Percentiles rank a stretch among this genome's conserved stretches.
phyloP scores from a whole-genome alignment of 1,284 basidiomycete species.

The Polyporus tsugae region DNA sequence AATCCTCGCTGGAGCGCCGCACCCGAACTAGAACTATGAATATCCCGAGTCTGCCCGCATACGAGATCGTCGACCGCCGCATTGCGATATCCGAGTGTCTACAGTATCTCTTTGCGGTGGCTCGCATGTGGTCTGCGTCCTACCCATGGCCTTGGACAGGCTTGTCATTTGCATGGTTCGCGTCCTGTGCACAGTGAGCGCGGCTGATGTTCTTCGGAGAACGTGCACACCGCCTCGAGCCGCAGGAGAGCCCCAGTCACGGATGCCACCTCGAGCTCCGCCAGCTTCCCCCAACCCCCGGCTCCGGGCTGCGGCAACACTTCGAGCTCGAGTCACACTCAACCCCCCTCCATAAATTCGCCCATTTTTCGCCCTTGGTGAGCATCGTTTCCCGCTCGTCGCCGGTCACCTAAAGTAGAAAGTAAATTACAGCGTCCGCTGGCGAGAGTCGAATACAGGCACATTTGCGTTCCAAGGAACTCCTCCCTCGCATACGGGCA shows the following conservation, averaged over 20 bases:
- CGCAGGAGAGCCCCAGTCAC: background rate
- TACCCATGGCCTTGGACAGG: background rate
- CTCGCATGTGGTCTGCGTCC: background rate
- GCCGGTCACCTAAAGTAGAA: background rate
- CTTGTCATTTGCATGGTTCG: constrained; percentile 1
- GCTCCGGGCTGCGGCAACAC: constrained; percentile 11
- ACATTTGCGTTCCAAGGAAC: constrained; percentile 17
- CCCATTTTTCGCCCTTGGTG: background rate
- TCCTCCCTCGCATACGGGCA: background rate
- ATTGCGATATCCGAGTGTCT: background rate
- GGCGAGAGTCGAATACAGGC: constrained; percentile 8
- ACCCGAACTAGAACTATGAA: background rate
- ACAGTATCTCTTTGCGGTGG: background rate
- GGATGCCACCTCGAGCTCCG: background rate
- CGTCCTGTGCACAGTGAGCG: constrained; percentile 8
- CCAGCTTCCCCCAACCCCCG: background rate
- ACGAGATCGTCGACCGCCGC: too few relatives aligned
- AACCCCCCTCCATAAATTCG: background rate
- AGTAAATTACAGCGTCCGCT: background rate
- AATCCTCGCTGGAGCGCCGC: background rate
- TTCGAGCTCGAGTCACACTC: constrained; percentile 2
- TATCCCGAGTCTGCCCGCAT: background rate
- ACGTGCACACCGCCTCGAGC: background rate
- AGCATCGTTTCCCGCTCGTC: background rate
- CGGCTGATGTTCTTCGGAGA: constrained; percentile 10